phyloP scores from a whole-genome alignment of 768 basidiomycete genomes.

The Podaxis rugospora region DNA sequence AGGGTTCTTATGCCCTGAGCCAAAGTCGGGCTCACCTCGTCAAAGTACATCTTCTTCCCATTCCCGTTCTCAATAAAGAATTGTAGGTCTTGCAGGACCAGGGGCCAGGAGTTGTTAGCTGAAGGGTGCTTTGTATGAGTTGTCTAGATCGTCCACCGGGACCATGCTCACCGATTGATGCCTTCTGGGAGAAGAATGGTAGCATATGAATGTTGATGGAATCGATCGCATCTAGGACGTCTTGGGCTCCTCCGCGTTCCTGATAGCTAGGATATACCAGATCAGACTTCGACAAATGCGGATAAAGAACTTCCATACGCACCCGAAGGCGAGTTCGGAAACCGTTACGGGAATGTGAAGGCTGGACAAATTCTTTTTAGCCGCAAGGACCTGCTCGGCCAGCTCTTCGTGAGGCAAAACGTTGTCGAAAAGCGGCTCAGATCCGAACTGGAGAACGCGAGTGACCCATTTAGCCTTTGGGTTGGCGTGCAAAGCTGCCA shows the following conservation, averaged over 20 bases:
- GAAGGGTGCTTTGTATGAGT: background rate
- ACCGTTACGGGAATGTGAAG: slow-evolving; percentile 55
- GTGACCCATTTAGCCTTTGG: slow-evolving; percentile 51
- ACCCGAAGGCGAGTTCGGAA: slow-evolving; percentile 45
- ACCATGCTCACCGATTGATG: slow-evolving; percentile 35
- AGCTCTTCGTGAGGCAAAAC: slow-evolving; percentile 40
- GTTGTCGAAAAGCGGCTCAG: slow-evolving; percentile 50
- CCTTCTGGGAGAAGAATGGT: slow-evolving; percentile 47
- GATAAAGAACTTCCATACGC: slow-evolving; percentile 14
- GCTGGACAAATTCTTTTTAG: slow-evolving; percentile 38
- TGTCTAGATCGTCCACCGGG: background rate
- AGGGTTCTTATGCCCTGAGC: background rate
- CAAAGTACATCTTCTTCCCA: slow-evolving; percentile 62
- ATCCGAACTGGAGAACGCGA: slow-evolving; percentile 53
- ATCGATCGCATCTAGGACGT: slow-evolving; percentile 47
- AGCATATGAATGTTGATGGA: slow-evolving; percentile 56
- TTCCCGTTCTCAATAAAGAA: slow-evolving; percentile 53
- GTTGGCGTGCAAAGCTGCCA: slow-evolving; percentile 40
- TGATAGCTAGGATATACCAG: slow-evolving; percentile 23
- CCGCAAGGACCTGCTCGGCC: slow-evolving; percentile 38
- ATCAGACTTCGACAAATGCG: background rate
- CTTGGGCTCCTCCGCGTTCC: slow-evolving; percentile 44
- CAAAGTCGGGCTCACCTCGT: slow-evolving; percentile 35
- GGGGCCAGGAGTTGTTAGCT: slow-evolving; percentile 48
- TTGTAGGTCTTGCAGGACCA: slow-evolving; percentile 44